Percentiles rank a stretch among this genome's conserved stretches.
phyloP scores from a whole-genome alignment of 2,329 filamentous ascomycete species.

The Dryadomyces sulphureus region DNA sequence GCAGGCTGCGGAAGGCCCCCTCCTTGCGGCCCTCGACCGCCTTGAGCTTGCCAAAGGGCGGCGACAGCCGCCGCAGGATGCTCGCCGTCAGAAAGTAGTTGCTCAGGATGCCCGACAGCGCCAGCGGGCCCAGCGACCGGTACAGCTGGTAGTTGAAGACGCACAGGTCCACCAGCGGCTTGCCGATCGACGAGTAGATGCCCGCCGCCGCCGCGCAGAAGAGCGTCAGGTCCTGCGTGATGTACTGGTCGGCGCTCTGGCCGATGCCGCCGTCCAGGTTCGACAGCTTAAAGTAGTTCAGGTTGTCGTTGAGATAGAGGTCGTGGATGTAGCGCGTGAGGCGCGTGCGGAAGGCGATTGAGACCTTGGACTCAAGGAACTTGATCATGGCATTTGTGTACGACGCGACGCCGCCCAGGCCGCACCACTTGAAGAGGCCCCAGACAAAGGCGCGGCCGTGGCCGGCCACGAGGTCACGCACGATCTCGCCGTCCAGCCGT shows the following conservation, averaged over 20 bases:
- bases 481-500: constrained; percentile 86
- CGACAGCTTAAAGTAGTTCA: constrained; percentile 90
- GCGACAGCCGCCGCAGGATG: constrained; percentile 73
- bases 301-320: constrained; percentile 82
- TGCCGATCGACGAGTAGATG: constrained; percentile 91
- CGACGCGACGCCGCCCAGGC: constrained; percentile 80
- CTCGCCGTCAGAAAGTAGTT: constrained; percentile 94
- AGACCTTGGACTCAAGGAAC: constrained; percentile 93
- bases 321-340: constrained; percentile 96
- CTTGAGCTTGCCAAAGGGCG: constrained; percentile 92
- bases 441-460: constrained; percentile 78
- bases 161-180: constrained; percentile 89
- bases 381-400: constrained; percentile 99
- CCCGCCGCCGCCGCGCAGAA: constrained; percentile 90
- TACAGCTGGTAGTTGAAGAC: constrained; percentile 98
- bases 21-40: constrained; percentile 91
- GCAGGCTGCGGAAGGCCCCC: constrained; percentile 83
- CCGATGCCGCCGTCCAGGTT: constrained; percentile 90
- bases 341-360: constrained; percentile 90
- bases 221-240: constrained; percentile 88
- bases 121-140: constrained; percentile 75
- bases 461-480: constrained; percentile 87
- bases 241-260: constrained; percentile 88
- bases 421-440: constrained; percentile 90
- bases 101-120: constrained; percentile 69